A percentile compares a stretch with the other conserved stretches of the same genome.
Conservation (phyloP, 1,284 basidiomycete genomes). For the Cutaneotrichosporon dermatis region DNA sequence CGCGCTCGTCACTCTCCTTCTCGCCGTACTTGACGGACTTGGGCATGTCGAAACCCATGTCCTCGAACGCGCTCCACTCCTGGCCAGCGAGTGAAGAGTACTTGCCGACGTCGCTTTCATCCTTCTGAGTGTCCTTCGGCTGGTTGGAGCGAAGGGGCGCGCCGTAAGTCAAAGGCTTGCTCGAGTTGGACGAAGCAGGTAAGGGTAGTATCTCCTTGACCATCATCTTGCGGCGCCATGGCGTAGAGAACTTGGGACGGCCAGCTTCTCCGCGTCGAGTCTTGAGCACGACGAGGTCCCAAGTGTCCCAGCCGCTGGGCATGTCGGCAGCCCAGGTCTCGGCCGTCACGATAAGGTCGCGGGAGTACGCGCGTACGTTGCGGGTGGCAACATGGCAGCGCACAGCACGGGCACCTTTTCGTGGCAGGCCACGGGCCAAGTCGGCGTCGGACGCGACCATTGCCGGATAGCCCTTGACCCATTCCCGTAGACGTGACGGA, state of each 20-base stretch:
- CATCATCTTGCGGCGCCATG: constrained; percentile 33
- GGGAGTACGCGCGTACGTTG: constrained; percentile 74
- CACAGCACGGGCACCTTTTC: constrained; percentile 67
- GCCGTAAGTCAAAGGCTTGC: constrained; percentile 11
- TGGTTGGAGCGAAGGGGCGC: background rate
- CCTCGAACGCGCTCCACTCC: constrained; percentile 83
- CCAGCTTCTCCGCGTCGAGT: constrained; percentile 24
- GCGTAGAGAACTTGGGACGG: constrained; percentile 36
- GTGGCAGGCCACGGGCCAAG: constrained; percentile 52
- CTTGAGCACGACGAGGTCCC: constrained; percentile 36
- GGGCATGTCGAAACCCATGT: constrained; percentile 63
- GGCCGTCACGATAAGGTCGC: constrained; percentile 68
- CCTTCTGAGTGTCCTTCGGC: constrained; percentile 14
- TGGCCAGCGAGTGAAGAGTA: constrained; percentile 74
- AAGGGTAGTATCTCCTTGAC: constrained; percentile 35
- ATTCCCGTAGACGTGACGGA: constrained; percentile 71
- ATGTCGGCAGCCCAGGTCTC: constrained; percentile 61
- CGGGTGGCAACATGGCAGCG: constrained; percentile 67
- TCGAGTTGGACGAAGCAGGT: constrained; percentile 13
- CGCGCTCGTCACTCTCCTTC: constrained; percentile 7
- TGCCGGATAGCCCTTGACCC: constrained; percentile 77
- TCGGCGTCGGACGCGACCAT: constrained; percentile 55
- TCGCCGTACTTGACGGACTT: background rate
- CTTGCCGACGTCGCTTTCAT: constrained; percentile 56
- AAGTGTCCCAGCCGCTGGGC: constrained; percentile 32